phyloP scores from a whole-genome alignment of 2,329 filamentous ascomycete species.

The Pseudogymnoascus sp. region DNA sequence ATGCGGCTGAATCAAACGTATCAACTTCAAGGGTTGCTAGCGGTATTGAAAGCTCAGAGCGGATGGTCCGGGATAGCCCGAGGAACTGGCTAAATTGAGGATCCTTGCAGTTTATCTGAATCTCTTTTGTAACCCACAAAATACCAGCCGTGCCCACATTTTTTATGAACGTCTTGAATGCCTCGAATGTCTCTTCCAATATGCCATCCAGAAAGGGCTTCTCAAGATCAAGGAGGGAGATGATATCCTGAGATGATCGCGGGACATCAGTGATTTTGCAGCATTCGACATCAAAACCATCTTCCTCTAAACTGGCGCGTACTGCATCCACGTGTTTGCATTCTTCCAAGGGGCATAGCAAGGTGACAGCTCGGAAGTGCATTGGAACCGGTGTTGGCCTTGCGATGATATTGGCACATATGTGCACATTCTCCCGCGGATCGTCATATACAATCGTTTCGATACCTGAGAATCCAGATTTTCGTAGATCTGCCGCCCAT shows the following conservation, averaged over 20 bases:
- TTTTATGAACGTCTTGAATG: constrained; percentile 15
- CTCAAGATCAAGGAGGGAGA: constrained; percentile 21
- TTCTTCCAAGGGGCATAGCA: neutral
- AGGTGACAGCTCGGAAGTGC: neutral
- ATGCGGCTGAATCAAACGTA: constrained; percentile 1
- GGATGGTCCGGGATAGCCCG: constrained; percentile 20
- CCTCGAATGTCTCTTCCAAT: constrained; percentile 10
- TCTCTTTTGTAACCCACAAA: constrained; percentile 18
- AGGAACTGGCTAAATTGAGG: constrained; percentile 18
- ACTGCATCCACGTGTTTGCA: neutral
- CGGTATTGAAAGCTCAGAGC: constrained; percentile 18
- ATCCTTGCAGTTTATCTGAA: constrained; percentile 19
- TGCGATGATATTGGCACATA: constrained; percentile 20
- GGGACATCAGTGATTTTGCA: constrained; percentile 11
- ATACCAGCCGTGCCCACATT: constrained; percentile 1
- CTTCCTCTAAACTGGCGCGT: neutral
- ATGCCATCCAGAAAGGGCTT: constrained; percentile 25
- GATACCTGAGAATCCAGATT: constrained; percentile 27
- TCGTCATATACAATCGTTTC: constrained; percentile 23
- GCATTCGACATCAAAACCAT: constrained; percentile 13
- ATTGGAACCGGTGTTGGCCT: neutral
- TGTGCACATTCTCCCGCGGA: constrained; percentile 15
- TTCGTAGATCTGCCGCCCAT: constrained; percentile 24
- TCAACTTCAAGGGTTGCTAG: constrained; percentile 23
- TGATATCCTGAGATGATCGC: constrained; percentile 18